Base-by-base conservation (phyloP, 371 early-diverging fungal genomes). In the Apophysomyces elegans region DNA sequence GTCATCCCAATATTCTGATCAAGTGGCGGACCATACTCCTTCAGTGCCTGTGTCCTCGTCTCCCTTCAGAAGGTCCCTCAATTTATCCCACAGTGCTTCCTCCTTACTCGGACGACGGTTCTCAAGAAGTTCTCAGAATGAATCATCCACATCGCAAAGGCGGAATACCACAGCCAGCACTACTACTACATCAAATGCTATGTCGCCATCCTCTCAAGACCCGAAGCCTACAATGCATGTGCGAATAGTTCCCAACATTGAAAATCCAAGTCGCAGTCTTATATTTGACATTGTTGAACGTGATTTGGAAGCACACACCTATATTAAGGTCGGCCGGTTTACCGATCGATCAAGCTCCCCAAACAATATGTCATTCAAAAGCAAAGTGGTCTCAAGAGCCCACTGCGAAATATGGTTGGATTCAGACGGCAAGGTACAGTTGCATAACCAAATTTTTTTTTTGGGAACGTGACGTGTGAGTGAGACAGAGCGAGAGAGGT, bases 341-440 rank as follows among this genome's bases (percentile, higher is more conserved):
- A 91, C 94, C 0, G 94, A 94, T 61, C 87, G 88, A 62, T 84
- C 86, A 5, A 43, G 58, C 39, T 66, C 73, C 8, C 83, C 84
- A 47, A 90, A 89, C 69, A 83, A 90, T 46, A 89, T 94, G 64
- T 89, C 93, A 4, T 98, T 98, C 83, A 92, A 93, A 73, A 91
- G 91, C 73, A 97, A 98, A 67, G 98, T 98, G 16, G 97, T 98
- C 37, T 90, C 90, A 44, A 84, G 98, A 62, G 87, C 90, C 32
- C 98, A 98, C 71, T 96, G 96, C 35, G 97, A 98, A 77, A 84
- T 98, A 21, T 96, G 94, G 93, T 78, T 91, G 21, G 90, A 89
- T 66, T 75, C 82, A 63, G 74, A 72, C 65, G 72, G 72, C 44
- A 72, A 72, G 68, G 72, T 72, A 63, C 54, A 50, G 54, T 50